Percentiles rank a stretch among this genome's conserved stretches.
These are phyloP conservation scores for Naganishia sp. DNA, from an alignment of 1,284 basidiomycete genomes.

Conservation along the genomic window DNA sequence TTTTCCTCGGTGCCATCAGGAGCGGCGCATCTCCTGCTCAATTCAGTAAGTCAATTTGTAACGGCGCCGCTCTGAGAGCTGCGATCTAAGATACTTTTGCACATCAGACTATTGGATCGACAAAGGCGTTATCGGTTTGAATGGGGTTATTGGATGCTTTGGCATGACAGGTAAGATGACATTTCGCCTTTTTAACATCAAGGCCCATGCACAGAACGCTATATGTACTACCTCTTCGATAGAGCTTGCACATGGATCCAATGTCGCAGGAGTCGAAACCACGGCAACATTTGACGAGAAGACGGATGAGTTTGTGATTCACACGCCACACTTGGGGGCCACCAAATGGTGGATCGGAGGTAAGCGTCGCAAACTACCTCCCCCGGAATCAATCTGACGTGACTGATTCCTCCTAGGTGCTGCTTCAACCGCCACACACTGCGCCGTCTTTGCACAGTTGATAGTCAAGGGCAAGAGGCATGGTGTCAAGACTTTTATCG, in stretches of 20 bases:
- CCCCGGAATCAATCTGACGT: not conserved
- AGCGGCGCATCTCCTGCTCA: constrained; percentile 53
- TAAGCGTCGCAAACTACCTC: not conserved
- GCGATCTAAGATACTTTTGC: constrained; percentile 28
- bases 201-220: not conserved
- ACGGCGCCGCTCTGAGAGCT: constrained; percentile 29
- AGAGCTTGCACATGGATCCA: constrained; percentile 57
- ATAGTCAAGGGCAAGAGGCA: constrained; percentile 59
- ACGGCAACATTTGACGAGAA: constrained; percentile 60
- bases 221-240: not conserved
- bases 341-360: constrained; percentile 63
- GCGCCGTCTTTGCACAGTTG: constrained; percentile 61
- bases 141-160: constrained; percentile 62
- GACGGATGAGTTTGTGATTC: constrained; percentile 61
- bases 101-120: constrained; percentile 59
- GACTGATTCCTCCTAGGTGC: constrained; percentile 41
- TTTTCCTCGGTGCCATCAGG: constrained; percentile 57
- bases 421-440: constrained; percentile 61
- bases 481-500: constrained; percentile 62
- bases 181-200: not conserved
- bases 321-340: constrained; percentile 59
- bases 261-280: constrained; percentile 62
- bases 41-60: constrained; percentile 42
- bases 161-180: constrained; percentile 55
- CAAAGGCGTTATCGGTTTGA: constrained; percentile 58